These are phyloP conservation scores for Ceratorhiza oryzae-sativae DNA, from an alignment of 1,284 basidiomycete species.

Conservation along the genomic window DNA sequence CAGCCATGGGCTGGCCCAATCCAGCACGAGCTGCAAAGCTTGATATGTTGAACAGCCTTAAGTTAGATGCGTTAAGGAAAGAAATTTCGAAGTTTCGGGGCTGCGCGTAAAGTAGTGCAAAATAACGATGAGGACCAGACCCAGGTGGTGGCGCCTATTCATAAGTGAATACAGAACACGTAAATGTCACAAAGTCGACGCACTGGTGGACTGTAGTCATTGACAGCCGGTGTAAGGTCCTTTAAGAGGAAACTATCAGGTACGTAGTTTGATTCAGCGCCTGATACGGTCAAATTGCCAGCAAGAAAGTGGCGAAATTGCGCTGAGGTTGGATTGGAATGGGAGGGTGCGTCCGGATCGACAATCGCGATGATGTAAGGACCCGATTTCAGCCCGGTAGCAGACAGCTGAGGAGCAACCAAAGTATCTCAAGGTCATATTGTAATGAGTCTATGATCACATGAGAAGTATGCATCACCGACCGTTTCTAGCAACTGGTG, in stretches of 20 bases:
- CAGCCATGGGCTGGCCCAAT: constrained; percentile 26
- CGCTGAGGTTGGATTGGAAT: constrained; percentile 16
- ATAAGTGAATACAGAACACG: neutral
- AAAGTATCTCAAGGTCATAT: constrained; percentile 22
- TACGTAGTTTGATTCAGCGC: neutral
- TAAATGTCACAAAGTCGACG: neutral
- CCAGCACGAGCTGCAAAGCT: constrained; percentile 24
- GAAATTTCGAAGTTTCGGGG: constrained; percentile 14
- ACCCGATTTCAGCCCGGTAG: constrained; percentile 9
- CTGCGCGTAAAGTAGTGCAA: constrained; percentile 37
- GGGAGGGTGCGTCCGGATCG: constrained; percentile 36
- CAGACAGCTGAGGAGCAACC: constrained; percentile 19
- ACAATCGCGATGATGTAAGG: constrained; percentile 29
- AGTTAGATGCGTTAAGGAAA: constrained; percentile 13
- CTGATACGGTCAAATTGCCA: constrained; percentile 14
- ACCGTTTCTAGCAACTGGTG: constrained; percentile 24
- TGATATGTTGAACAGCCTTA: constrained; percentile 22
- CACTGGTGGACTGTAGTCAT: constrained; percentile 23
- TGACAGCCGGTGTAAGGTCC: constrained; percentile 25
- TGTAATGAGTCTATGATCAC: no score
- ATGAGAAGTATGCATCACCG: neutral
- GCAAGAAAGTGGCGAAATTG: constrained; percentile 33
- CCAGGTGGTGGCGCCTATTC: constrained; percentile 22
- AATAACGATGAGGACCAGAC: constrained; percentile 36
- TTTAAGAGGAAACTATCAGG: constrained; percentile 3